Base-by-base conservation (phyloP, 2,329 filamentous ascomycete genomes). In the Remersonia thermophila region DNA sequence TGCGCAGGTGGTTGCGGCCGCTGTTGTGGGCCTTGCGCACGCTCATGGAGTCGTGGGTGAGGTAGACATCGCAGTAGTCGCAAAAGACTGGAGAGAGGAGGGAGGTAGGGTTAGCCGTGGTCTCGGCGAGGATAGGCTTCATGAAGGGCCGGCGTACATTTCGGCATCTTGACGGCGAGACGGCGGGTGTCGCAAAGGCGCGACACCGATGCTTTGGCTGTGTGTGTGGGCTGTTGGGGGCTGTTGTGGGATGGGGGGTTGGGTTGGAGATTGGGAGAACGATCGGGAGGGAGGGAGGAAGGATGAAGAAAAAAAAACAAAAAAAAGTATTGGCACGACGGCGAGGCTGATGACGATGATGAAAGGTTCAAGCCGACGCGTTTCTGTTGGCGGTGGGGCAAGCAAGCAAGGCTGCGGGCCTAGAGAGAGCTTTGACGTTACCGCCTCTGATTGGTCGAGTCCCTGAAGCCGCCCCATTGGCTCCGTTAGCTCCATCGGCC, bases 61-160 rank as follows among this genome's bases (percentile, higher is more conserved):
- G 82, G 73, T 98, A 98, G 61, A 98, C 91, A 81, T 98, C 91
- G 74, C 91, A 98, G 65, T 98, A 98, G 62, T 98, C 91, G 71
- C 87, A 84, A 60, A 83, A 83, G 73, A 83, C 79, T 84, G 55
- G 5, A 15, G 28, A 27, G 30, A 31, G 28, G 39, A 28, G 17
- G 8, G 27, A 15, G 23, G n/a, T 27, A 10, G 11, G 5, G 18
- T 23, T 6, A 50, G 46, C 33, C 37, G 40, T 30, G 17, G 30
- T 46, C 45, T 52, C 52, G 44, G 39, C 46, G 47, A 26, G 25
- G 23, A 28, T 9, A 13, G 31, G n/a, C n/a, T n/a, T n/a, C n/a
- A n/a, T n/a, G 12, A 14, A 30, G 16, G 12, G 13, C 23, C 32
- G 13, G 71, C 80, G 73, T 73, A 89, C 85, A 91, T 72, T 89